Evolutionary conservation across 257 asterid species (phyloP), one percentile per base, ranked within the genome.

Genomic region (Nicotiana tabacum): DNA sequence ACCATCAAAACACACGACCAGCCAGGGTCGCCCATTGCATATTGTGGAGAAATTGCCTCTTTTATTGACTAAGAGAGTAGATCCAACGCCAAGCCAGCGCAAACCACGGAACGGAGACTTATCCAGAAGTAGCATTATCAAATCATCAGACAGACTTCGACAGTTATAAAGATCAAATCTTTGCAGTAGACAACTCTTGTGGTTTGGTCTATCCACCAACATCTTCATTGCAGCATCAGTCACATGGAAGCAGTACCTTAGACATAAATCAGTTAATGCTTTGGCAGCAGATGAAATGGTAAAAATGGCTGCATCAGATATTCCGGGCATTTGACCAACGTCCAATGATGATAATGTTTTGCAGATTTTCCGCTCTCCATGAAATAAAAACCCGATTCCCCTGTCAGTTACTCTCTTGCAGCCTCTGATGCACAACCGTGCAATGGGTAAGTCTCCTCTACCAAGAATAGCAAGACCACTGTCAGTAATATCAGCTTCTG

Each of bases 401-500:
- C 77, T 57, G 66, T 92, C 96, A 4, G 93, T 92, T 24, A 95
- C 89, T 82, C 94, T 85, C 76, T 84, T 80, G 18, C 98, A 95
- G 62, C 95, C 95, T 82, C 96, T 90, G 18, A 93, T 86, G 66
- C 91, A 87, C 84, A 95, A 77, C 66, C 72, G 87, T 66, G 90
- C 84, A 27, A 93, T 66, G 0, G 93, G 94, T 61, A 89, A 81
- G 83, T 86, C 85, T 21, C 88, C 93, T 51, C 81, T 82, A 81
- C 97, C 90, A 83, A 93, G 83, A 83, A 83, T 79, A 78, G 83
- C 87, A 62, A 95, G 94, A 60, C 97, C 98, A 1, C 17, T 77
- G 80, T 95, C 93, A 2, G 97, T 91, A 30, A 95, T 88, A 88
- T 95, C 96, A n/a, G 98, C 89, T 64, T 94, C 97, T 18, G 91